phyloP scores from a whole-genome alignment of 2,329 filamentous ascomycete species.

The Thermothelomyces thermophilus region DNA sequence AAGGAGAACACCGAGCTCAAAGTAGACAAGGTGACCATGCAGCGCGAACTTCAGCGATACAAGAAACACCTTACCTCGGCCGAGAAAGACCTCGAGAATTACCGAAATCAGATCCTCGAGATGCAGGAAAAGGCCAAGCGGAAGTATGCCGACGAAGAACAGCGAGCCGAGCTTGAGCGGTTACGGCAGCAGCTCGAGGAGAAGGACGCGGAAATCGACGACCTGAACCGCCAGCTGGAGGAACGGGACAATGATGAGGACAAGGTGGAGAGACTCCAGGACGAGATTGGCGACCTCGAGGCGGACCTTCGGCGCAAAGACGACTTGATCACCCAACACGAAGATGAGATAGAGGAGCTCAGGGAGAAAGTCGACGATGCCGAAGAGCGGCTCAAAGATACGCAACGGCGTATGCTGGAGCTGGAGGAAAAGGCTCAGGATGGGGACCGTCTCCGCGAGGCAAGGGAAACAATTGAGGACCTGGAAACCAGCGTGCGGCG shows the following conservation, averaged over 20 bases:
- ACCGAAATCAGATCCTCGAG: slow-evolving; percentile 73
- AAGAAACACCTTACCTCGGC: slow-evolving; percentile 77
- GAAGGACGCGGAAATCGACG: slow-evolving; percentile 54
- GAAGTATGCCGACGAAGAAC: slow-evolving; percentile 64
- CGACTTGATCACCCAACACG: slow-evolving; percentile 62
- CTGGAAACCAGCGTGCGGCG: slow-evolving; percentile 49
- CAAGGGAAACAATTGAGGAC: slow-evolving; percentile 52
- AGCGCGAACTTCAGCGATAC: slow-evolving; percentile 77
- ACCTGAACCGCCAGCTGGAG: slow-evolving; percentile 54
- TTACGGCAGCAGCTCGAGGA: slow-evolving; percentile 52
- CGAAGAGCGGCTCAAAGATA: slow-evolving; percentile 37
- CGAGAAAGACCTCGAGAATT: slow-evolving; percentile 79
- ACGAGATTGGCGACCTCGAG: slow-evolving; percentile 70
- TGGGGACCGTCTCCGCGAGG: slow-evolving; percentile 48
- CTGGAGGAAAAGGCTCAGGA: slow-evolving; percentile 51
- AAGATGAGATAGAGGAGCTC: slow-evolving; percentile 67
- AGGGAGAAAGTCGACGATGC: slow-evolving; percentile 46
- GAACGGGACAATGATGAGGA: slow-evolving; percentile 50
- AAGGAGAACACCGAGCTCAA: slow-evolving; percentile 96
- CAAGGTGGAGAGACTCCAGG: slow-evolving; percentile 60
- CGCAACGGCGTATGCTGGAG: slow-evolving; percentile 42
- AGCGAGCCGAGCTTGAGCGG: slow-evolving; percentile 54
- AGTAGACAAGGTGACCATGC: slow-evolving; percentile 83
- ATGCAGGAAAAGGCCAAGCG: slow-evolving; percentile 75
- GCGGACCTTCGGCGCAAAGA: slow-evolving; percentile 71